A percentile compares a stretch with the other conserved stretches of the same genome.
These are phyloP conservation scores for Aspergillus alliaceus DNA, from an alignment of 2,329 filamentous ascomycete genomes.

Conservation along the genomic window DNA sequence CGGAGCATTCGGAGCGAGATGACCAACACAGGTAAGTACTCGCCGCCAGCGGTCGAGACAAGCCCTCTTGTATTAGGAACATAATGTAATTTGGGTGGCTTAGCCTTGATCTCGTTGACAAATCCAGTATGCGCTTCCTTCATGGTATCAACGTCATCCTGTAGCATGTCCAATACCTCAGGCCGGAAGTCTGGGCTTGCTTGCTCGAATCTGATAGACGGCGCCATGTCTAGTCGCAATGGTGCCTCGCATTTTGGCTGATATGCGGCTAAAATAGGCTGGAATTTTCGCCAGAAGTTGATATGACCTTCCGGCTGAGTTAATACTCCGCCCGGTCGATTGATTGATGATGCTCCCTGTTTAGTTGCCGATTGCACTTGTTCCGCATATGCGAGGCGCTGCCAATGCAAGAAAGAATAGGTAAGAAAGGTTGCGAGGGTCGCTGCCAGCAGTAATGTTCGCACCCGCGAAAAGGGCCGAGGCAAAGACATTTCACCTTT, in stretches of 20 bases:
- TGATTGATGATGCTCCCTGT: background rate
- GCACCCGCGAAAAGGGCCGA: conserved; percentile 18
- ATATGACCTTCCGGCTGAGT: conserved; percentile 21
- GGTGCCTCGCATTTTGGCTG: conserved; percentile 31
- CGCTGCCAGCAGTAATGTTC: conserved; percentile 19
- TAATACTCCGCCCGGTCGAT: background rate
- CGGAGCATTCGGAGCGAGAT: conserved; percentile 49
- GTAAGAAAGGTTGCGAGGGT: conserved; percentile 11
- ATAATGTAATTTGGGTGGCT: conserved; percentile 34
- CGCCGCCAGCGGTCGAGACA: conserved; percentile 48
- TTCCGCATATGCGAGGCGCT: background rate
- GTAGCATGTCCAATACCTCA: conserved; percentile 30
- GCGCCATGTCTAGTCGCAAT: conserved; percentile 24
- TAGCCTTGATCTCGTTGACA: conserved; percentile 27
- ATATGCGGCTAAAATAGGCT: conserved; percentile 31
- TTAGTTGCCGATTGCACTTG: background rate
- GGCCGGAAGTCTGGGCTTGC: conserved; percentile 28
- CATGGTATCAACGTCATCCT: conserved; percentile 31
- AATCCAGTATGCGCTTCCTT: conserved; percentile 37
- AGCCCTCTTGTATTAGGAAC: conserved; percentile 40
- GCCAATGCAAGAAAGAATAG: conserved; percentile 19
- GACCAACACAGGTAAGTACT: conserved; percentile 45
- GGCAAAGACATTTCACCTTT: conserved; percentile 13
- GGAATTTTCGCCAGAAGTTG: conserved; percentile 36
- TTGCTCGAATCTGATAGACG: conserved; percentile 28